Percentiles rank a stretch among this genome's conserved stretches.
Conservation (phyloP, 306 rosid species). For the Dryas octopetala region DNA sequence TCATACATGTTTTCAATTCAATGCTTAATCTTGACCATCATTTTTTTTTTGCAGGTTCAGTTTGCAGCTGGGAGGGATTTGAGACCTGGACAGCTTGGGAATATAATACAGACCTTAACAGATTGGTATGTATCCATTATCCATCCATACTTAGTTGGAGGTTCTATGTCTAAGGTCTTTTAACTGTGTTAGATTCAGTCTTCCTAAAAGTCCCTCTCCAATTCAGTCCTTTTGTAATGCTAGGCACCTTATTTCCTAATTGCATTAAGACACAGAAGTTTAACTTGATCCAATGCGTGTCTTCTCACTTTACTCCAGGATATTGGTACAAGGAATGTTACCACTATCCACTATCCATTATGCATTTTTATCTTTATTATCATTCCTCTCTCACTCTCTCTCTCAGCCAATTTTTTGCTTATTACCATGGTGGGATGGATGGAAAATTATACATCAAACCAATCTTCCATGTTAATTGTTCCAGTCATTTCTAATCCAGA, state of each 20-base stretch:
- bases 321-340: not conserved
- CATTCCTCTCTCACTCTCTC: not conserved
- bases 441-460: not conserved
- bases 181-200: not conserved
- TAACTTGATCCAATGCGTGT: not conserved
- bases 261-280: not conserved
- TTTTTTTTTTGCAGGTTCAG: slow-evolving; percentile 18
- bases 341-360: not conserved
- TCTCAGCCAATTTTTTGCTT: no score
- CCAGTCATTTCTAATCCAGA: not conserved
- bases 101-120: slow-evolving; percentile 12
- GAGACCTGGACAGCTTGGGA: slow-evolving; percentile 26
- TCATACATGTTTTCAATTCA: not conserved
- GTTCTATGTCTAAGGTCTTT: not conserved
- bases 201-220: not conserved
- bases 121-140: slow-evolving; percentile 18
- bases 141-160: not conserved
- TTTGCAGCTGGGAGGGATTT: slow-evolving; percentile 28
- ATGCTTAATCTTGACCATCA: not conserved
- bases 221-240: not conserved
- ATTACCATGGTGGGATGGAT: no score
- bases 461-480: not conserved
- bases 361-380: not conserved
- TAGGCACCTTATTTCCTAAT: not conserved
- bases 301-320: not conserved